Evolutionary conservation across 345 rosid species (phyloP).

Genomic region (Luvunga scandens): DNA sequence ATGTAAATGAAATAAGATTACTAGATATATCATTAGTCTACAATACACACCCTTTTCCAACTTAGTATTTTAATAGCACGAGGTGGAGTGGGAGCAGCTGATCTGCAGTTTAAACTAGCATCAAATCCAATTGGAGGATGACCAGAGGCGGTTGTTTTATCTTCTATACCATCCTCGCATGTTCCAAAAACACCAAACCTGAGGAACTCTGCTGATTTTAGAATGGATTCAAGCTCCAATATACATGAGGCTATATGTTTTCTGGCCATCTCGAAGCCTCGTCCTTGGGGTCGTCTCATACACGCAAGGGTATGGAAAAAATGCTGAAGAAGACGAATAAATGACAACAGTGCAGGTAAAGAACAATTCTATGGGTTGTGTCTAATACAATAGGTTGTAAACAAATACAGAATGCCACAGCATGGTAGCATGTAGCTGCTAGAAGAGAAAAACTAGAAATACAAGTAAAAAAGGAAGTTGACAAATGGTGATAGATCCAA

Average conservation of each 20-base stretch:
- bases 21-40: constrained; percentile 1
- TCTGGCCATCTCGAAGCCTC: constrained; percentile 88
- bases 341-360: constrained; percentile 18
- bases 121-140: constrained; percentile 83
- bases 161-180: constrained; percentile 43
- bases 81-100: constrained; percentile 94
- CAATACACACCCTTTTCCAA: constrained; percentile 68
- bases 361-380: not conserved
- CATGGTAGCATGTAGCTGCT: constrained; percentile 4
- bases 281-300: constrained; percentile 95
- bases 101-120: constrained; percentile 75
- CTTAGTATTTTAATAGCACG: constrained; percentile 86
- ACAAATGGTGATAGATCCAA: not conserved
- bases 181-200: constrained; percentile 31
- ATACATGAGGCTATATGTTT: constrained; percentile 81
- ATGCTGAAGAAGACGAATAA: constrained; percentile 56
- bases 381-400: not conserved
- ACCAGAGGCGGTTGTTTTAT: constrained; percentile 88
- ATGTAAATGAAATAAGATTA: constrained; percentile 7
- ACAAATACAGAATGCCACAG: not conserved
- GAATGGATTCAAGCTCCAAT: constrained; percentile 70
- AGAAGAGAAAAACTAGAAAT: not conserved
- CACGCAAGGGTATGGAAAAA: constrained; percentile 77
- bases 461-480: not conserved
- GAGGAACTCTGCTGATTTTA: constrained; percentile 50